These are phyloP conservation scores for Globisporangium nodosum DNA, from an alignment of 352 stramenopile genomes.

Conservation along the genomic window DNA sequence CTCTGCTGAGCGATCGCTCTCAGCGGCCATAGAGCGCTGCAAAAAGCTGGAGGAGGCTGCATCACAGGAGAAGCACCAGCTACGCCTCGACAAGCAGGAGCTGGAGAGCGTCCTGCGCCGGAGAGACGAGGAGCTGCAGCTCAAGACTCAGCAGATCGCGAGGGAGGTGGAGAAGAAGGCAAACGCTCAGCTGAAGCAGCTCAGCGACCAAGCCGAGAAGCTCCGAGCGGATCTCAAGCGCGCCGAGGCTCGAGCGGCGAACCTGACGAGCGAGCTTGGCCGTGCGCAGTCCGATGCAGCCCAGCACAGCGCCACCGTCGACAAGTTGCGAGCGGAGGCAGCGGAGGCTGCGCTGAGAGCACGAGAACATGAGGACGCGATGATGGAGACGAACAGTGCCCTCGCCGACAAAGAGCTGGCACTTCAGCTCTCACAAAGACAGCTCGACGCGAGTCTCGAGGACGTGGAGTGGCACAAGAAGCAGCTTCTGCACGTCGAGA, in stretches of 20 bases:
- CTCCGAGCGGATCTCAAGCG: constrained; percentile 17
- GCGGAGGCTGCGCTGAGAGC: not conserved
- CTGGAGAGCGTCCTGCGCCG: constrained; percentile 21
- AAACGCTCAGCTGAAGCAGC: constrained; percentile 11
- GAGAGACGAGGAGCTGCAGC: constrained; percentile 23
- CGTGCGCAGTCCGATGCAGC: not conserved
- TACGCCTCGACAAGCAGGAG: constrained; percentile 27
- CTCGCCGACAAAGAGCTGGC: constrained; percentile 1
- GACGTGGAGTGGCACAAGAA: constrained; percentile 30
- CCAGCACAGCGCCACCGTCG: not conserved
- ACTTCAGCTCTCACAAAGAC: constrained; percentile 23
- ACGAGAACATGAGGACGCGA: not conserved
- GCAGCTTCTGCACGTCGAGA: constrained; percentile 29
- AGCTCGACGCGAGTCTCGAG: constrained; percentile 13
- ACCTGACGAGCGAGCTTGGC: constrained; percentile 4
- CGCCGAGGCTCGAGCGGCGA: not conserved
- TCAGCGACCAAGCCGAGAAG: constrained; percentile 13
- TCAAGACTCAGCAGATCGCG: constrained; percentile 2
- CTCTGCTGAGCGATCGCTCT: constrained; percentile 5
- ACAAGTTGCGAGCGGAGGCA: constrained; percentile 1
- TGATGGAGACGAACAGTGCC: not conserved
- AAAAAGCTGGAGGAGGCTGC: constrained; percentile 16
- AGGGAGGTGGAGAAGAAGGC: constrained; percentile 15
- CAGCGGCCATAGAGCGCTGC: constrained; percentile 9
- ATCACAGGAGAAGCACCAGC: constrained; percentile 23